A percentile compares a stretch with the other conserved stretches of the same genome.
phyloP scores from a whole-genome alignment of 495 filamentous ascomycete species.

The Podospora didyma region DNA sequence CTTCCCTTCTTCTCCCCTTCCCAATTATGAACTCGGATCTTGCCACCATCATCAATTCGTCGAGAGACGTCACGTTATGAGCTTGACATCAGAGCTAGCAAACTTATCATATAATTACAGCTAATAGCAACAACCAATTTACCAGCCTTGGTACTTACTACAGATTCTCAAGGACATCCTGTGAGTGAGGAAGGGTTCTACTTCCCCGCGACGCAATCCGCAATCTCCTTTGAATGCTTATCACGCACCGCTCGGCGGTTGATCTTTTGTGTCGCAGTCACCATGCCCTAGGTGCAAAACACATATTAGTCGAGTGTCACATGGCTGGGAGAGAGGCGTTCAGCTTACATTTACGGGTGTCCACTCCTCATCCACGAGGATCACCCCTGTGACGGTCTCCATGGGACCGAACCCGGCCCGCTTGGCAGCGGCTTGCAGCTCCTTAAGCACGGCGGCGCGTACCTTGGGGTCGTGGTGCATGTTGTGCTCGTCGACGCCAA shows the following conservation, averaged over 20 bases:
- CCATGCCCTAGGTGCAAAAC: no score
- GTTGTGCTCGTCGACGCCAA: conserved; percentile 46
- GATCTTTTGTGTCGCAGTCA: conserved; percentile 61
- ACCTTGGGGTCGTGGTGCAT: conserved; percentile 43
- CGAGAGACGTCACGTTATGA: no score
- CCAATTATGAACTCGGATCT: no score
- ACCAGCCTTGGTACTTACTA: no score
- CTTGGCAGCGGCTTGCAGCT: conserved; percentile 47
- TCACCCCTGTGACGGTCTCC: conserved; percentile 58
- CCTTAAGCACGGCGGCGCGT: conserved; percentile 48
- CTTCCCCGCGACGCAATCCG: conserved; percentile 34
- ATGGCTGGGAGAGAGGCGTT: no score
- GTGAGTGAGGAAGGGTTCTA: conserved; percentile 1
- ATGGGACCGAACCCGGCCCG: conserved; percentile 49
- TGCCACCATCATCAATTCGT: no score
- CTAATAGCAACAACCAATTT: no score
- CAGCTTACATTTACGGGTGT: conserved; percentile 57
- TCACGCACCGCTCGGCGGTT: conserved; percentile 52
- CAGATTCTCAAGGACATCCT: no score
- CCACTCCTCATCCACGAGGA: conserved; percentile 62
- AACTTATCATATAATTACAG: no score
- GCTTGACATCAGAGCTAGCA: no score
- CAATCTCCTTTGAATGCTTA: conserved; percentile 54
- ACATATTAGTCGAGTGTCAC: no score
- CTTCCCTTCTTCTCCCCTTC: no score